Evolutionary conservation across 179 eudicot genomes (phyloP).

Genomic region (Beta lomatogona): DNA sequence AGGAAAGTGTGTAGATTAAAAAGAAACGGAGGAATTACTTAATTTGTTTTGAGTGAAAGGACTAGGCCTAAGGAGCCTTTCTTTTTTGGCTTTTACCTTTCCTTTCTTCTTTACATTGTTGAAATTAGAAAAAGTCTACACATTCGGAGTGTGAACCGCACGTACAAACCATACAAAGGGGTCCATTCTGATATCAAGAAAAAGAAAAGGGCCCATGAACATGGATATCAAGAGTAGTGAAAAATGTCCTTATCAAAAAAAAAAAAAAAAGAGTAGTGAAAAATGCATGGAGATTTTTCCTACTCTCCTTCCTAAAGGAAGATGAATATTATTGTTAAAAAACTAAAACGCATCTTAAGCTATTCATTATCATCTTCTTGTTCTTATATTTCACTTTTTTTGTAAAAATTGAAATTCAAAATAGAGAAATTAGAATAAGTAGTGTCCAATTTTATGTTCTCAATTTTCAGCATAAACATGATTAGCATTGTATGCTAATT

Average conservation of each 20-base stretch:
- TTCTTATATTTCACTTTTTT: background rate
- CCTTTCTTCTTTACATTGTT: background rate
- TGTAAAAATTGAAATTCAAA: no score
- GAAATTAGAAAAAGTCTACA: background rate
- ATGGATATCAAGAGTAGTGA: slow-evolving; percentile 1
- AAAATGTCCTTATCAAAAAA: no score
- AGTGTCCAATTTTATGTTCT: no score
- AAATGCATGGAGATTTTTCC: background rate
- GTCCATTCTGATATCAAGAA: slow-evolving; percentile 7
- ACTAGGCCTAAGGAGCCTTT: background rate
- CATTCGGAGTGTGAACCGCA: background rate
- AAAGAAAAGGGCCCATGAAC: background rate
- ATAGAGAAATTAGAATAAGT: no score
- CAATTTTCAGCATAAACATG: no score
- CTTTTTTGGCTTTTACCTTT: background rate
- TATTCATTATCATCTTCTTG: background rate
- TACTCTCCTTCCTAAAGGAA: background rate
- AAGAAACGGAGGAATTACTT: no score
- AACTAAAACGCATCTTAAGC: background rate
- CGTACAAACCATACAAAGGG: slow-evolving; percentile 1
- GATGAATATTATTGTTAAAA: background rate
- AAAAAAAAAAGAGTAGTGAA: no score
- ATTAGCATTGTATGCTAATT: no score
- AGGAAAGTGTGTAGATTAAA: no score
- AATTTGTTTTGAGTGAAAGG: background rate